Evolutionary conservation across 2,329 filamentous ascomycete genomes (phyloP).

Genomic region (Colletotrichum liriopes): DNA sequence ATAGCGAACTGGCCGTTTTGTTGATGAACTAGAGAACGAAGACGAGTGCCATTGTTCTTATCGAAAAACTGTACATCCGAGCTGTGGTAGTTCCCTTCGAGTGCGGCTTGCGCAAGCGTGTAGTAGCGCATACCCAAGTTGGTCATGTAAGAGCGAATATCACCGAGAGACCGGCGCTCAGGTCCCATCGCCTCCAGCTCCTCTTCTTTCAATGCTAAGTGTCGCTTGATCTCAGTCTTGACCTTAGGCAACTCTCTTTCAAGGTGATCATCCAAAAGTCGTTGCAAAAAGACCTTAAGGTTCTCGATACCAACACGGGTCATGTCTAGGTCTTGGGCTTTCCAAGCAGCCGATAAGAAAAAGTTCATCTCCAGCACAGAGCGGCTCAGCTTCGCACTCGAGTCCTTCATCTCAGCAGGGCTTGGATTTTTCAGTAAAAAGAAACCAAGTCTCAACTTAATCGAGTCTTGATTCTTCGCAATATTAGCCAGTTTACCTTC

Average conservation of each 20-base stretch:
- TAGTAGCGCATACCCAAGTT: constrained; percentile 62
- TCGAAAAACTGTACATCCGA: constrained; percentile 65
- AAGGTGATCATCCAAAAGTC: constrained; percentile 65
- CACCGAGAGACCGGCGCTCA: constrained; percentile 58
- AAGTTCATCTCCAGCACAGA: constrained; percentile 56
- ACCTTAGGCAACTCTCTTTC: constrained; percentile 55
- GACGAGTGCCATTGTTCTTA: constrained; percentile 57
- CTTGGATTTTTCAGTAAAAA: constrained; percentile 65
- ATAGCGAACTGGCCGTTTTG: constrained; percentile 63
- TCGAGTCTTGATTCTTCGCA: constrained; percentile 60
- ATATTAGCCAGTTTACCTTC: constrained; percentile 59
- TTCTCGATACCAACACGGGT: constrained; percentile 62
- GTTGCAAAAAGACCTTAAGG: constrained; percentile 65
- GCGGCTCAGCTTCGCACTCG: constrained; percentile 53
- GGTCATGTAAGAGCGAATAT: constrained; percentile 66
- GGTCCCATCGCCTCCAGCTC: constrained; percentile 64
- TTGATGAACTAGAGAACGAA: constrained; percentile 70
- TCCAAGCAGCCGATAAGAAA: constrained; percentile 61
- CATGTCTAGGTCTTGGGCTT: constrained; percentile 48
- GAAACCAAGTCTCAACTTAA: constrained; percentile 67
- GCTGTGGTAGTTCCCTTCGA: constrained; percentile 64
- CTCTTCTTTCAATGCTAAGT: constrained; percentile 47
- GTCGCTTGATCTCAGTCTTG: constrained; percentile 56
- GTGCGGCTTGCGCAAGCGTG: constrained; percentile 59
- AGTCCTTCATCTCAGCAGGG: constrained; percentile 43